Evolutionary conservation across 2,329 filamentous ascomycete species (phyloP), one percentile per base, ranked within the genome.

Genomic region (Sarocladium strictum): DNA sequence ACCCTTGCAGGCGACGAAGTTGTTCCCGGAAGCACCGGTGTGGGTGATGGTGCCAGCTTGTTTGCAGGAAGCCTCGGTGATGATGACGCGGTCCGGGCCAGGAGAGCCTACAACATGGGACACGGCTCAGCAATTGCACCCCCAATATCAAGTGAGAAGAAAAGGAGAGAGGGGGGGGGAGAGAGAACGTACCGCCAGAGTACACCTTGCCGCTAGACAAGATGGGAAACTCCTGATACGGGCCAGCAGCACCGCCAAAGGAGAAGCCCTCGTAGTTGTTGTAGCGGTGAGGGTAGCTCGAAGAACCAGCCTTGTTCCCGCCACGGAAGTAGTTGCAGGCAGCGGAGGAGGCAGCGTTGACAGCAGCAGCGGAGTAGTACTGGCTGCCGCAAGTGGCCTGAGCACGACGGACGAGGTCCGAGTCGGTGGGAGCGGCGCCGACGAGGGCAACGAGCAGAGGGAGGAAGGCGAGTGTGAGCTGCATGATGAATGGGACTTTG

Each of bases 11-110:
- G 74, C 78, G 55, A 89, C 83, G 68, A 89, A 89, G 68, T 79
- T 74, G 66, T 88, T 84, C 7, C 83, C 83, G 52, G 76, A 81
- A 17, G 86, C 85, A 26, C 86, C 86, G 21, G 83, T 86, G 63
- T 89, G 86, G 0, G 86, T 89, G 58, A 89, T 86, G 26, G 79
- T 72, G 35, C 84, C 85, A 14, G 83, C 85, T 43, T 80, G 75
- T 55, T 76, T 56, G 61, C 84, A 79, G 15, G 68, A 57, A 0
- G 63, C 72, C 63, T 82, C 85, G 56, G 65, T 65, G 70, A 89
- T 83, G 10, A 88, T 66, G 53, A 88, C 81, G 51, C 86, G 81
- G 64, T 89, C 85, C 17, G 86, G 71, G 35, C 86, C 85, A 1
- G 86, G 86, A 1, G 63, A 64, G 24, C 67, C 67, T 53, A n/a